These are phyloP conservation scores for Kuraishia hungarica DNA, from an alignment of 805 yeast species.

Conservation along the genomic window DNA sequence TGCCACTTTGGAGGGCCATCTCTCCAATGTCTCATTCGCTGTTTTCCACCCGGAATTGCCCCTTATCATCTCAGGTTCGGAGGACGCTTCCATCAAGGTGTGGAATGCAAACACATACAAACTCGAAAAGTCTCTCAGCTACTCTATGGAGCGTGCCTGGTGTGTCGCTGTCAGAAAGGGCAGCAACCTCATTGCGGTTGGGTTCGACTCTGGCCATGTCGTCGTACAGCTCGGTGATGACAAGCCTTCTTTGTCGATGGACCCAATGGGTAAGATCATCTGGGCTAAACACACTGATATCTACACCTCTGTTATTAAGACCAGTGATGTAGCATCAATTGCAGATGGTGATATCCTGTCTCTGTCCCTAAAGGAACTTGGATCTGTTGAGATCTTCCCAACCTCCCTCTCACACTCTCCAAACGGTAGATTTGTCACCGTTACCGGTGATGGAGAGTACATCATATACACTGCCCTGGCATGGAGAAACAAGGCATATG, in stretches of 20 bases:
- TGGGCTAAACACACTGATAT: conserved; percentile 91
- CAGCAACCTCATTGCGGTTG: conserved; percentile 77
- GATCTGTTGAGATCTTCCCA: conserved; percentile 91
- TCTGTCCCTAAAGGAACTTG: conserved; percentile 81
- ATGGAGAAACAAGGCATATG: conserved; percentile 94
- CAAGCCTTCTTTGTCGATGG: conserved; percentile 91
- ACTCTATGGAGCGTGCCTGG: conserved; percentile 96
- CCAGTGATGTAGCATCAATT: conserved; percentile 47
- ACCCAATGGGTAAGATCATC: conserved; percentile 81
- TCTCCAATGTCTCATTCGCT: conserved; percentile 93
- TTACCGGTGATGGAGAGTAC: conserved; percentile 96
- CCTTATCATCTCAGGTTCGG: conserved; percentile 89
- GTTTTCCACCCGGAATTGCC: conserved; percentile 98
- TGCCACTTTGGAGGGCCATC: conserved; percentile 90
- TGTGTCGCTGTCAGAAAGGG: conserved; percentile 72
- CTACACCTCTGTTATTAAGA: conserved; percentile 70
- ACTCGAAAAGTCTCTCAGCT: conserved; percentile 83
- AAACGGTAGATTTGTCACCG: conserved; percentile 94
- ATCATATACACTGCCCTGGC: conserved; percentile 94
- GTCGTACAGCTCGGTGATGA: conserved; percentile 87
- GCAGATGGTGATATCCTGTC: conserved; percentile 79
- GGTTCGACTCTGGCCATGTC: conserved; percentile 93
- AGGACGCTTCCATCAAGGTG: conserved; percentile 87
- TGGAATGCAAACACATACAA: conserved; percentile 96
- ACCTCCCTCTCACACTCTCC: conserved; percentile 85